Evolutionary conservation across 2,329 filamentous ascomycete genomes (phyloP), one percentile per base, ranked within the genome.

Genomic region (Rhynchosporium graminicola): DNA sequence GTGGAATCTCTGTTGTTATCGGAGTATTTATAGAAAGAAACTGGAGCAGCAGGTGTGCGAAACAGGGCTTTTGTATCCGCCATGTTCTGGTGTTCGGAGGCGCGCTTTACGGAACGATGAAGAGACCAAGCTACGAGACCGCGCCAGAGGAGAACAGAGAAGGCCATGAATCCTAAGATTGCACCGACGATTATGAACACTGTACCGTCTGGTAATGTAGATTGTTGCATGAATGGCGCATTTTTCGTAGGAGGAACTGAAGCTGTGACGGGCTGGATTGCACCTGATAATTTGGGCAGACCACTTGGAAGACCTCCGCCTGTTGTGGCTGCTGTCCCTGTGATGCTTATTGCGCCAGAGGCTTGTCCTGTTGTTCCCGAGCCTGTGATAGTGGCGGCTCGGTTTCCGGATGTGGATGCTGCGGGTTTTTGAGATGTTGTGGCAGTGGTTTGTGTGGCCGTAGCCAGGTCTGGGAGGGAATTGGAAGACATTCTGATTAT

Each of bases 121-220:
- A 99, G 85, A 47, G 94, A 89, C 83, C 92, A 96, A 64, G 91
- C 92, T 63, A 97, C 87, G 61, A 97, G 83, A 57, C 83, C 88
- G 64, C 94, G 91, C 95, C 95, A 99, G 62, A 89, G 82, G 12
- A 99, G 82, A 50, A 98, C 85, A n/a, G 87, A 87, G 8, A 92
- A 80, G 10, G 87, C 91, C 67, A 97, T 85, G 68, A 92, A 88
- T 15, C 91, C 95, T 6, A 99, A 84, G 33, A 92, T 88, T 31
- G 92, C 90, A 51, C 95, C 95, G 0, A 98, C 95, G 28, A 87
- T 89, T 71, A 99, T 99, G 79, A 99, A 99, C 63, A 99, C 89
- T 3, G 94, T 97, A 60, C 95, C 95, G 72, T 98, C 90, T 2
- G 95, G 95, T 10, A 93, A 81, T 59, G 78, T 87, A 0, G 92